Conservation (phyloP, 1,284 basidiomycete genomes). For the Trichosporon sp. region DNA sequence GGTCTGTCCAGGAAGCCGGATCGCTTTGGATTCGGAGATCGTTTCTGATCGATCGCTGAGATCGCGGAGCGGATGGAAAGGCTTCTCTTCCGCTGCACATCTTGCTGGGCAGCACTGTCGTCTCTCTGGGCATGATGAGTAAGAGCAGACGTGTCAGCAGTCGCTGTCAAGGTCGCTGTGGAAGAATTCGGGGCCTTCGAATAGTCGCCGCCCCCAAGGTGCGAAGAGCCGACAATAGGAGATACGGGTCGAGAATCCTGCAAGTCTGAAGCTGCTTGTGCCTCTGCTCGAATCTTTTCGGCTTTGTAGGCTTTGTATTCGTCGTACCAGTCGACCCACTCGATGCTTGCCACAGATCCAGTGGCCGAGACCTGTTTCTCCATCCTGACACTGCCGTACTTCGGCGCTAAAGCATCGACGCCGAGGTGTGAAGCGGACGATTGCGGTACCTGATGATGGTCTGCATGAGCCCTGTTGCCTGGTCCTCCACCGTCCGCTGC, state of each 20-base stretch:
- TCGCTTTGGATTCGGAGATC: conserved; percentile 25
- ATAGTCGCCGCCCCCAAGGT: not conserved
- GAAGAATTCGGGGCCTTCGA: not conserved
- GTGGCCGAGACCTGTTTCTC: conserved; percentile 32
- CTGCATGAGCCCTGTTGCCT: not conserved
- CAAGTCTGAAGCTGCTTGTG: conserved; percentile 18
- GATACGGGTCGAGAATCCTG: not conserved
- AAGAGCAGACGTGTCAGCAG: not conserved
- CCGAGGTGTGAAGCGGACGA: not conserved
- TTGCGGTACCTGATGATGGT: not conserved
- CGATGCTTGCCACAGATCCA: conserved; percentile 49
- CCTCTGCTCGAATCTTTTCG: conserved; percentile 52
- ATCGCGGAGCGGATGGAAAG: conserved; percentile 35
- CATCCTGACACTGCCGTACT: conserved; percentile 20
- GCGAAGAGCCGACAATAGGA: not conserved
- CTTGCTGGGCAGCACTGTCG: conserved; percentile 8
- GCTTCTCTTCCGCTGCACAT: conserved; percentile 23
- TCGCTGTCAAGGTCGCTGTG: not conserved
- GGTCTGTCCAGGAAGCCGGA: conserved; percentile 21
- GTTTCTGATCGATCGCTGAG: conserved; percentile 31
- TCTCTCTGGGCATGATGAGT: conserved; percentile 32
- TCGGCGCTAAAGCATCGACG: not conserved
- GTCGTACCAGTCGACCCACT: conserved; percentile 58
- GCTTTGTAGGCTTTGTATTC: conserved; percentile 56
- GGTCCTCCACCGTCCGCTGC: not conserved